Evolutionary conservation across 768 basidiomycete genomes (phyloP).

Genomic region (Boletus rubroflammeus): DNA sequence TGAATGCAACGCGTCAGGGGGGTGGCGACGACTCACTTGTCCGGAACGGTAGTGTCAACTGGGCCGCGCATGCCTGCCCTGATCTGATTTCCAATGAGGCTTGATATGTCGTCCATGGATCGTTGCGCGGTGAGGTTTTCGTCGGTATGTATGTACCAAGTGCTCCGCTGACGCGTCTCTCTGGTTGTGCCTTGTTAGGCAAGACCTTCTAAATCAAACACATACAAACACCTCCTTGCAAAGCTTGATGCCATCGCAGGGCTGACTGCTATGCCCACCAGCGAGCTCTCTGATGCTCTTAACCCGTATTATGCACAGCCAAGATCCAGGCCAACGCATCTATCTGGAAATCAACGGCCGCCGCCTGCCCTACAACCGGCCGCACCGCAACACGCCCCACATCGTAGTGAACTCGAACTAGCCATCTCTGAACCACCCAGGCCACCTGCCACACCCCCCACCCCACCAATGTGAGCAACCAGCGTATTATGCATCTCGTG

Average conservation of each 20-base stretch:
- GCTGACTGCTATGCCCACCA: slow-evolving; percentile 48
- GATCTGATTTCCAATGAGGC: slow-evolving; percentile 50
- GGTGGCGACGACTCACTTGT: slow-evolving; percentile 55
- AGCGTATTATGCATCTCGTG: neutral
- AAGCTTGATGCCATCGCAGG: neutral
- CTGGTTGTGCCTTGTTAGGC: slow-evolving; percentile 19
- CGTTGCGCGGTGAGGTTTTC: neutral
- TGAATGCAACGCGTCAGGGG: neutral
- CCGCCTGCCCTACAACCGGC: slow-evolving; percentile 28
- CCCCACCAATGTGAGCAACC: slow-evolving; percentile 37
- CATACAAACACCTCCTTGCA: slow-evolving; percentile 21
- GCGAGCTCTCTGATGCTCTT: slow-evolving; percentile 76
- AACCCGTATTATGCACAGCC: slow-evolving; percentile 59
- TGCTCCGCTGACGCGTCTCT: slow-evolving; percentile 40
- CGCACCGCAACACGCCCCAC: slow-evolving; percentile 45
- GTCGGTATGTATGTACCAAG: neutral
- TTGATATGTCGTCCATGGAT: slow-evolving; percentile 45
- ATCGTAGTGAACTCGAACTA: slow-evolving; percentile 63
- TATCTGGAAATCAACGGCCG: slow-evolving; percentile 16
- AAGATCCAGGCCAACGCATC: slow-evolving; percentile 30
- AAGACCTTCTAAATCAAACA: slow-evolving; percentile 31
- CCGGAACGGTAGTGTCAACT: slow-evolving; percentile 58
- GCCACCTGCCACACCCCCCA: slow-evolving; percentile 23
- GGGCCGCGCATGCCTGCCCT: slow-evolving; percentile 39
- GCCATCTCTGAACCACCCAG: slow-evolving; percentile 48